These are phyloP conservation scores for Skeletonema potamos DNA, from an alignment of 108 stramenopile species.

Conservation along the genomic window DNA sequence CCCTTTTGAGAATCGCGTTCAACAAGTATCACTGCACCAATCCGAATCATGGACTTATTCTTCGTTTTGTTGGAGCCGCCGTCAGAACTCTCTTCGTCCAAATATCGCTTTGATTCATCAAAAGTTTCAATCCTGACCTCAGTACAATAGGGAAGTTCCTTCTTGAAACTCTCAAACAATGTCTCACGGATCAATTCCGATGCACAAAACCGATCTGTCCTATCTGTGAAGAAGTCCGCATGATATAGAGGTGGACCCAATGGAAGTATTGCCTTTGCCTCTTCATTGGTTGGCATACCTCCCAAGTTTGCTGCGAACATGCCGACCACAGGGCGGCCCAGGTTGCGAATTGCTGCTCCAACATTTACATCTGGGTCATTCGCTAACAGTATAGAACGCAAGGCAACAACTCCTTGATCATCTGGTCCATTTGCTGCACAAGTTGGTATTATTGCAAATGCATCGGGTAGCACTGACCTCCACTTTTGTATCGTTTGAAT, in stretches of 20 bases:
- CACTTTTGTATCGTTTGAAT: slow-evolving; percentile 66
- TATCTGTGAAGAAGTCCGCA: slow-evolving; percentile 75
- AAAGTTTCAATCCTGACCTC: slow-evolving; percentile 87
- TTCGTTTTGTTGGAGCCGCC: slow-evolving; percentile 13
- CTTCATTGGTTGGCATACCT: slow-evolving; percentile 52
- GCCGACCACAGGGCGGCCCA: slow-evolving; percentile 81
- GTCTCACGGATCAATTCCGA: slow-evolving; percentile 85
- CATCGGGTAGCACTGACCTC: slow-evolving; percentile 72
- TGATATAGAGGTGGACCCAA: slow-evolving; percentile 74
- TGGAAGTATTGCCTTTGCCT: slow-evolving; percentile 56
- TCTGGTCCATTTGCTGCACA: slow-evolving; percentile 58
- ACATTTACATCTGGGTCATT: slow-evolving; percentile 54
- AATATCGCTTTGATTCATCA: slow-evolving; percentile 73
- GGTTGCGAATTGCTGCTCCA: slow-evolving; percentile 57
- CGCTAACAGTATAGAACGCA: slow-evolving; percentile 64
- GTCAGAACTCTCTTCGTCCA: slow-evolving; percentile 9
- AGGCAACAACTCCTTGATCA: slow-evolving; percentile 58
- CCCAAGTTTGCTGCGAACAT: slow-evolving; percentile 59
- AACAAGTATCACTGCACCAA: slow-evolving; percentile 82
- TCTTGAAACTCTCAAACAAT: slow-evolving; percentile 74
- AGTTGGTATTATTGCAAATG: slow-evolving; percentile 73
- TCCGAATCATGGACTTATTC: slow-evolving; percentile 54
- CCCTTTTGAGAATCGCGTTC: slow-evolving; percentile 91
- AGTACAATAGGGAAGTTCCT: slow-evolving; percentile 95
- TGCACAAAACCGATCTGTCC: slow-evolving; percentile 83